Evolutionary conservation across 352 stramenopile species (phyloP).

Genomic region (Pelagophyceae sp.): DNA sequence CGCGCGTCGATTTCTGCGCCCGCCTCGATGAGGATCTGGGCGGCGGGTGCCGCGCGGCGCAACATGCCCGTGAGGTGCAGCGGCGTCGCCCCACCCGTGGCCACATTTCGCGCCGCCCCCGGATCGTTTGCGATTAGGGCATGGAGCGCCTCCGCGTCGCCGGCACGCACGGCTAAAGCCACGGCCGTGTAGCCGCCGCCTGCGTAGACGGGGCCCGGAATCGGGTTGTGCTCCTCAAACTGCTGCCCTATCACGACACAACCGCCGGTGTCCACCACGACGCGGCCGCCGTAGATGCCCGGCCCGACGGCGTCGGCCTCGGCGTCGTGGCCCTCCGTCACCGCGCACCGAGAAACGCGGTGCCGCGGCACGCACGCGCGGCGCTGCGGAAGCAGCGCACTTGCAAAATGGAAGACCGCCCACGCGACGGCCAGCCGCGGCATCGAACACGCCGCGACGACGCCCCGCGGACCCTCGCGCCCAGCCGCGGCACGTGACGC

Average conservation of each 20-base stretch:
- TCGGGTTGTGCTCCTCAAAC: slow-evolving; percentile 30
- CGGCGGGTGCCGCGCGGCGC: background rate
- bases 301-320: background rate
- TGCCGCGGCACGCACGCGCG: background rate
- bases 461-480: no score
- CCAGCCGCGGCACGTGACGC: no score
- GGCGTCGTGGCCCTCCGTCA: background rate
- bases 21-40: background rate
- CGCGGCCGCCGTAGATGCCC: slow-evolving; percentile 1
- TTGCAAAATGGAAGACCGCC: no score
- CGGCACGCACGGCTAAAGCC: slow-evolving; percentile 11
- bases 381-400: background rate
- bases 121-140: slow-evolving; percentile 16
- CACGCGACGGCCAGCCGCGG: no score
- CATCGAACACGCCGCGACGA: no score
- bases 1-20: background rate
- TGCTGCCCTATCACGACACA: slow-evolving; percentile 22
- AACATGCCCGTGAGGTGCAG: slow-evolving; percentile 24
- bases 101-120: slow-evolving; percentile 14
- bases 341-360: background rate
- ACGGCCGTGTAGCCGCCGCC: slow-evolving; percentile 25
- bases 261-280: background rate
- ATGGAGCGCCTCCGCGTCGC: slow-evolving; percentile 16
- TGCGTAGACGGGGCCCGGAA: slow-evolving; percentile 26
- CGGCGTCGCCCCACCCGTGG: slow-evolving; percentile 24